Base-by-base conservation (phyloP, 257 asterid genomes). In the Striga asiatica region DNA sequence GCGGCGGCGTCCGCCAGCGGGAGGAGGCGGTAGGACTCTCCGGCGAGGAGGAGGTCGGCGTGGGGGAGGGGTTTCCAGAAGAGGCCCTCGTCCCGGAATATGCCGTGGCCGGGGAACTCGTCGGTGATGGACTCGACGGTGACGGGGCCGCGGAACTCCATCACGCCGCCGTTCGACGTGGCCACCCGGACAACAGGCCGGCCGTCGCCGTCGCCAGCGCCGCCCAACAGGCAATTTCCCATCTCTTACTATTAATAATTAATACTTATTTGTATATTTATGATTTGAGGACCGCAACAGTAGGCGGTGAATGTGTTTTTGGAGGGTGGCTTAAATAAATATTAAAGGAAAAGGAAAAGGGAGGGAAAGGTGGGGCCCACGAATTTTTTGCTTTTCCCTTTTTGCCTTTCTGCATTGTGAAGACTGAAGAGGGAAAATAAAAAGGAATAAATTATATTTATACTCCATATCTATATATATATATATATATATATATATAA, bases 191-290 rank as follows among this genome's bases (percentile, higher is more conserved):
- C 75, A n/a, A n/a, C n/a, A n/a, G 1, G 62, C 54, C 0, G 73
- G 70, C 3, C 23, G 72, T n/a, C 58, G 51, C 54, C 73, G 32
- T 70, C 85, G 18, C 75, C 85, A 69, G 48, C 22, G 10, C 78
- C 97, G 49, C 91, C 84, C 37, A 78, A 51, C 59, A 80, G 65
- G 81, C 97, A 88, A 56, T 84, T 88, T 22, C 97, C 97, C 97
- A 88, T 84, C 7, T 57, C 12, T 2, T 25, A 2, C 20, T 7
- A 13, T 32, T 47, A 60, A 46, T 60, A 6, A 58, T 14, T 7
- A 7, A 46, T 23, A 8, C 18, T n/a, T n/a, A n/a, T n/a, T n/a
- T n/a, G n/a, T n/a, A n/a, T n/a, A n/a, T n/a, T n/a, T n/a, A n/a
- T n/a, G n/a, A n/a, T n/a, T n/a, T n/a, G n/a, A n/a, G n/a, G n/a